Percentiles rank a stretch among this genome's conserved stretches.
Evolutionary conservation across 352 stramenopile genomes (phyloP).

Genomic region (Globisporangium yorkense): DNA sequence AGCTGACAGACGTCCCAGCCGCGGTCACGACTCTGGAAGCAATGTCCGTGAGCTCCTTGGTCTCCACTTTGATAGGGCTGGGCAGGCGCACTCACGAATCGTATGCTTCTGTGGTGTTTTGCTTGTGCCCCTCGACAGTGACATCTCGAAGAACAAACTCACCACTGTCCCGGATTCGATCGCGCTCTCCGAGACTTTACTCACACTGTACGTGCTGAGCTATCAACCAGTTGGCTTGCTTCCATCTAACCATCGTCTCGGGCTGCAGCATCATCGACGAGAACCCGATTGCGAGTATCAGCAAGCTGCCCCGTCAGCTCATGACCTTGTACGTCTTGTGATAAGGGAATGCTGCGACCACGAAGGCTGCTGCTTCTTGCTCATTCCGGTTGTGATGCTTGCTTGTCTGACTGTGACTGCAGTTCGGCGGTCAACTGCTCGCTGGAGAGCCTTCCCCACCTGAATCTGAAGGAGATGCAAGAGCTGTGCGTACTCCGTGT

Average conservation of each 20-base stretch:
- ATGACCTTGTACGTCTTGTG: slow-evolving; percentile 2
- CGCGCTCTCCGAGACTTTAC: slow-evolving; percentile 5
- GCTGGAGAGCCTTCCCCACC: neutral
- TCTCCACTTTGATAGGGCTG: too few relatives aligned
- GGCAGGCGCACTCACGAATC: too few relatives aligned
- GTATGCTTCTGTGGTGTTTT: too few relatives aligned
- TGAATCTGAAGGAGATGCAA: neutral
- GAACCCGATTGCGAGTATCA: slow-evolving; percentile 5
- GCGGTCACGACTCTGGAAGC: neutral
- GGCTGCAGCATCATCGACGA: slow-evolving; percentile 7
- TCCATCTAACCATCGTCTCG: neutral
- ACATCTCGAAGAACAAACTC: slow-evolving; percentile 8
- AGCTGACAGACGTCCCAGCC: neutral
- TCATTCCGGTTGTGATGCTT: neutral
- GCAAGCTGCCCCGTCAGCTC: slow-evolving; percentile 3
- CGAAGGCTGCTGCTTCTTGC: neutral
- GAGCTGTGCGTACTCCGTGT: slow-evolving; percentile 1
- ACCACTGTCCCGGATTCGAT: slow-evolving; percentile 1
- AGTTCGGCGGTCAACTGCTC: slow-evolving; percentile 5
- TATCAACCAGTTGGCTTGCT: too few relatives aligned
- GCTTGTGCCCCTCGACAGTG: neutral
- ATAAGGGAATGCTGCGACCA: neutral
- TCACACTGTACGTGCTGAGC: slow-evolving; percentile 4
- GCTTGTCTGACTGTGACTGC: neutral
- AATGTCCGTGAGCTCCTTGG: slow-evolving; percentile 1